These are phyloP conservation scores for Cenococcum geophilum DNA, from an alignment of 495 filamentous ascomycete genomes.

Conservation along the genomic window DNA sequence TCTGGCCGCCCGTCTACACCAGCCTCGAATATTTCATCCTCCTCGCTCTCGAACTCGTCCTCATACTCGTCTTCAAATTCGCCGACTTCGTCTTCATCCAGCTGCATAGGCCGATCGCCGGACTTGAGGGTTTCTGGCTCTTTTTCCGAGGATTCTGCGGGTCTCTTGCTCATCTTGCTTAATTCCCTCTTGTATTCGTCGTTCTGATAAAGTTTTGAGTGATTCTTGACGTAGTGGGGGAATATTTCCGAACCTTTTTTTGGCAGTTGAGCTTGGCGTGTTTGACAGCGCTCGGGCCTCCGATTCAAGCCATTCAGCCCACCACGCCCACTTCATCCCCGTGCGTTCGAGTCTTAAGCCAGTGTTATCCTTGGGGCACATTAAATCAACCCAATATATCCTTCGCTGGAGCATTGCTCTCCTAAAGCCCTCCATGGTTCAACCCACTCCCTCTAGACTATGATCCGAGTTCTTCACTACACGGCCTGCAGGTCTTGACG, in stretches of 20 bases:
- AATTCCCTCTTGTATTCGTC: not conserved
- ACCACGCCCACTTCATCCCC: constrained; percentile 1
- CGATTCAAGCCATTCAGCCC: not conserved
- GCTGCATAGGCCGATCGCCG: constrained; percentile 38
- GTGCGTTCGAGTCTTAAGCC: constrained; percentile 1
- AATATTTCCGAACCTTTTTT: constrained; percentile 23
- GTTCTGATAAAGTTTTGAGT: constrained; percentile 1
- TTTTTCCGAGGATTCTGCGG: constrained; percentile 36
- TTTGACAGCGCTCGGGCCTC: not conserved
- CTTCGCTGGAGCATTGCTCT: constrained; percentile 2
- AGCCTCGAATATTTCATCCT: constrained; percentile 91
- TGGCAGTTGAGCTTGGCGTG: constrained; percentile 5
- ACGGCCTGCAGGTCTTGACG: constrained; percentile 19
- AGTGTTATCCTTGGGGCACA: not conserved
- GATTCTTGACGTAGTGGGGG: constrained; percentile 4
- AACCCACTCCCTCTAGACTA: not conserved
- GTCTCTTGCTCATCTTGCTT: constrained; percentile 41
- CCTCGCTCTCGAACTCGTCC: constrained; percentile 94
- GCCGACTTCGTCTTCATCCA: constrained; percentile 53
- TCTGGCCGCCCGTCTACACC: constrained; percentile 89
- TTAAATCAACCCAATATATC: not conserved
- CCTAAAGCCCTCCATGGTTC: not conserved
- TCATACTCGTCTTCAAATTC: constrained; percentile 96
- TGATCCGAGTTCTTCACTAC: not conserved
- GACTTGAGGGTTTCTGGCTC: constrained; percentile 42